Percentiles rank a stretch among this genome's conserved stretches.
Evolutionary conservation across 1,284 basidiomycete genomes (phyloP).

Genomic region (Tylopilus sp.): DNA sequence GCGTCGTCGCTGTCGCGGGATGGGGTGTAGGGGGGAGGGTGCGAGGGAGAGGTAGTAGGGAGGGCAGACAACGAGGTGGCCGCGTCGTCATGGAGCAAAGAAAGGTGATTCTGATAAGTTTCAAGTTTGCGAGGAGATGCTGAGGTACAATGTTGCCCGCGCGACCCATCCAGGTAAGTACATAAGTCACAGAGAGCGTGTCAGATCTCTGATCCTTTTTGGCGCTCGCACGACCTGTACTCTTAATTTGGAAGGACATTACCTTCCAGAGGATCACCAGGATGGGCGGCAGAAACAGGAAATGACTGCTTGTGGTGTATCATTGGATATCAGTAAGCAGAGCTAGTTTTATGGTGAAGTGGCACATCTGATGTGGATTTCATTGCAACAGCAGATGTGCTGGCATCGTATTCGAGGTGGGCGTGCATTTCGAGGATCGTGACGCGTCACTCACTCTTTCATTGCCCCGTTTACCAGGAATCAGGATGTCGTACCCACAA

Average conservation of each 20-base stretch:
- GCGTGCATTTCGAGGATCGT: neutral
- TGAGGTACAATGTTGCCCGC: conserved; percentile 14
- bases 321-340: neutral
- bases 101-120: too few relatives aligned
- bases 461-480: neutral
- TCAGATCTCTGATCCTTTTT: conserved; percentile 13
- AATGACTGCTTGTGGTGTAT: conserved; percentile 14
- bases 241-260: conserved; percentile 18
- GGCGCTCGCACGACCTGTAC: conserved; percentile 20
- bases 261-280: conserved; percentile 19
- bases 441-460: neutral
- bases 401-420: conserved; percentile 19
- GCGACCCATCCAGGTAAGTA: conserved; percentile 27
- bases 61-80: too few relatives aligned
- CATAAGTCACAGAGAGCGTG: too few relatives aligned
- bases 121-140: conserved; percentile 22
- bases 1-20: too few relatives aligned
- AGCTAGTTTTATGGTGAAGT: too few relatives aligned
- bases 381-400: conserved; percentile 10
- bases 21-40: too few relatives aligned
- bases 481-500: conserved; percentile 14
- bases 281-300: conserved; percentile 7
- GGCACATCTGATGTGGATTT: neutral
- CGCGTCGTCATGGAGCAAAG: too few relatives aligned
- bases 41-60: too few relatives aligned